Evolutionary conservation across 1,284 basidiomycete species (phyloP), one percentile per base, ranked within the genome.

Genomic region (Fomitopsis pinicola): DNA sequence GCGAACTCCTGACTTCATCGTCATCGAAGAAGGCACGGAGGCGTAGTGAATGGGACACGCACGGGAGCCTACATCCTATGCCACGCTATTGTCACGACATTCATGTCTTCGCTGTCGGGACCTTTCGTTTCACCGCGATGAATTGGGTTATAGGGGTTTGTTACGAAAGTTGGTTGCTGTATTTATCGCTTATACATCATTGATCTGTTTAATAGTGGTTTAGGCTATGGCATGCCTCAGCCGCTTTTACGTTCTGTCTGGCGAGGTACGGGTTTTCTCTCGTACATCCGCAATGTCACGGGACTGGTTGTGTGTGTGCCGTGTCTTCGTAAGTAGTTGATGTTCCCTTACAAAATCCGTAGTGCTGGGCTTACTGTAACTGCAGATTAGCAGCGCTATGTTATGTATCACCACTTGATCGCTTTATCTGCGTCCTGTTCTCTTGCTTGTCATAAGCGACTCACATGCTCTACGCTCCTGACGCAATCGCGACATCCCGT

Each of bases 61-160:
- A 38, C n/a, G 38, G 58, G 42, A 53, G 40, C 22, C 26, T 28
- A 44, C 58, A 53, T 59, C 52, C 28, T 55, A 44, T 52, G 44
- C 52, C 58, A 59, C 52, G 58, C 52, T 42, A 36, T 28, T 52
- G 44, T 59, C 58, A 59, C 52, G 58, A 59, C 58, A 55, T 38
- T 55, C 28, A 59, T 55, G 58, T 53, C 58, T 30, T 50, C 48
- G 46, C 42, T 53, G 58, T 54, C 52, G 58, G 42, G 35, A 38
- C 28, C 44, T 36, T 59, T 58, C 57, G 38, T 42, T 40, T 59
- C 36, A 54, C 19, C 36, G 35, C 52, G 52, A 54, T 54, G n/a
- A 19, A 36, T 54, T 38, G 36, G 52, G 35, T 54, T 19, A 22
- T 40, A 17, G 52, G 52, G 52, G 28, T 50, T 40, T 50, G 45